Evolutionary conservation across 2,329 filamentous ascomycete species (phyloP), one percentile per base, ranked within the genome.

Genomic region (Coniella vitis): DNA sequence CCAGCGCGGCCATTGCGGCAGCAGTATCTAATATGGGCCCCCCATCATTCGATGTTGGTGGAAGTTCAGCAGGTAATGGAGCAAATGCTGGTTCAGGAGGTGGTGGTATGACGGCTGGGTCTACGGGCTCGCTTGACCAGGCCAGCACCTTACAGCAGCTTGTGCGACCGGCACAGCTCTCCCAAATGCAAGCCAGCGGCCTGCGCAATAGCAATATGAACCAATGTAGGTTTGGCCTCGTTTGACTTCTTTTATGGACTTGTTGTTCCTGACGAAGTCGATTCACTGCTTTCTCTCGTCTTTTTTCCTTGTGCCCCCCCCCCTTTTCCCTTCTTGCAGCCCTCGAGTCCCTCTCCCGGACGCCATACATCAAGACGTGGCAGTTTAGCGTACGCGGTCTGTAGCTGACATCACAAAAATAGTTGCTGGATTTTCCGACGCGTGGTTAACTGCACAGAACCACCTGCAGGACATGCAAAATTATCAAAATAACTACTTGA

Each of bases 391-490:
- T 54, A 54, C 59, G 58, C 56, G 57, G 51, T 37, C 31, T 47
- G 17, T 25, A 16, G 32, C 51, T 54, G 45, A 50, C 44, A 37
- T 53, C 42, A 21, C 51, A 5, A 29, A 29, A 50, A 19, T 68
- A 93, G 88, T 88, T 63, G 72, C 86, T 62, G 85, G 84, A 57
- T 93, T 91, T 73, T 77, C 79, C 55, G 87, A 88, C 71, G 87
- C 90, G 63, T 91, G 87, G 84, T 76, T 90, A 63, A 77, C 74
- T 57, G 79, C 83, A 52, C 86, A 89, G 62, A 93, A 84, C 64
- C 86, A 87, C 62, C 93, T 88, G 67, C 86, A 94, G 73, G 90
- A 96, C 68, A 93, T 96, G 84, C 89, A 93, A 70, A 88, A 83
- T 64, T 89, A 90, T 63, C 89, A 96, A 69, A 86, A 88, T 51